These are phyloP conservation scores for Trametes sanguinea DNA, from an alignment of 768 basidiomycete species.

Conservation along the genomic window DNA sequence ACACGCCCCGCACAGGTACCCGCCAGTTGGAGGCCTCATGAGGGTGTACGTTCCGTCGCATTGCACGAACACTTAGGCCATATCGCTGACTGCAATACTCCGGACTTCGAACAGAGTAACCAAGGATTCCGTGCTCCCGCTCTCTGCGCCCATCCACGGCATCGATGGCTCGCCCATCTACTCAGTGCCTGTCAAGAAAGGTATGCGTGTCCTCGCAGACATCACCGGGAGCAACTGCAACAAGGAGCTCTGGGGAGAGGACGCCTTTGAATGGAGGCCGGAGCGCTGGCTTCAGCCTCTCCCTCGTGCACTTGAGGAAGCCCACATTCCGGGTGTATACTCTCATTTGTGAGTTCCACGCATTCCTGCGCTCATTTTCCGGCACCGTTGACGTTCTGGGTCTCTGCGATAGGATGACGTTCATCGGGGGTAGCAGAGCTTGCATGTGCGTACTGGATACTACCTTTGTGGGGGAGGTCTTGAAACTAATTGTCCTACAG, in stretches of 20 bases:
- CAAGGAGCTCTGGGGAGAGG: slow-evolving; percentile 43
- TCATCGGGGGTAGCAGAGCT: slow-evolving; percentile 24
- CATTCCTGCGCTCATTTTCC: background rate
- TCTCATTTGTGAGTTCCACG: slow-evolving; percentile 15
- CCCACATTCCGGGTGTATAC: slow-evolving; percentile 18
- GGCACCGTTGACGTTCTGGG: no score
- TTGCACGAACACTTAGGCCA: no score
- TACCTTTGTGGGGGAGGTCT: background rate
- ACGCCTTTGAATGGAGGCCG: slow-evolving; percentile 50
- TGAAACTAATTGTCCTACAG: slow-evolving; percentile 2
- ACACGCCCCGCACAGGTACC: background rate
- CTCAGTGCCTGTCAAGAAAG: slow-evolving; percentile 46
- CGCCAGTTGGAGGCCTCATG: background rate
- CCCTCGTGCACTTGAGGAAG: slow-evolving; percentile 7
- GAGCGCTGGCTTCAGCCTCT: slow-evolving; percentile 18
- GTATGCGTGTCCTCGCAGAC: slow-evolving; percentile 44
- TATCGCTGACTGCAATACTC: background rate
- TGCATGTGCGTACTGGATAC: slow-evolving; percentile 24
- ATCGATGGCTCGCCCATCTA: slow-evolving; percentile 39
- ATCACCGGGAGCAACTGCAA: slow-evolving; percentile 50
- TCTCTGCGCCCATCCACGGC: slow-evolving; percentile 47
- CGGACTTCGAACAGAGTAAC: slow-evolving; percentile 1
- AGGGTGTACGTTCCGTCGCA: background rate
- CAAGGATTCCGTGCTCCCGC: slow-evolving; percentile 56
- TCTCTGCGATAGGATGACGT: slow-evolving; percentile 24